Base-by-base conservation (phyloP, 1,284 basidiomycete genomes). In the Malassezia nana region DNA sequence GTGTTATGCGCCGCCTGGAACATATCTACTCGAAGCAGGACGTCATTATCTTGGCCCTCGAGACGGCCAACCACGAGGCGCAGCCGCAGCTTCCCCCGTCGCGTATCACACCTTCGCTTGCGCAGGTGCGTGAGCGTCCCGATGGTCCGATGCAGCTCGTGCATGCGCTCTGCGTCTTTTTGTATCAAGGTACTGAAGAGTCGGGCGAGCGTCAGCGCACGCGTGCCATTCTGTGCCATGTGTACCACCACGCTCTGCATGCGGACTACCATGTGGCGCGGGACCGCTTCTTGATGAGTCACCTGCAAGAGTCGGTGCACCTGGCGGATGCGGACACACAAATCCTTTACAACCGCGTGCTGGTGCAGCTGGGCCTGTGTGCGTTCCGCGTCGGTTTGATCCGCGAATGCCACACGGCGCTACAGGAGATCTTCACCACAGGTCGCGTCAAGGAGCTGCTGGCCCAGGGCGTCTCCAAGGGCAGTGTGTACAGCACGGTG, bases 261-360 rank as follows among this genome's bases (percentile, higher is more conserved):
- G 94, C 92, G 70, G 86, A 95, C 74, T 98, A 91, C 79, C 83
- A 95, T 79, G 88, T 87, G 39, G 89, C 94, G 7, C 87, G 94
- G 33, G 94, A 99, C 78, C 91, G 98, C 86, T 79, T 99, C 46
- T 79, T 98, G 62, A 98, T 98, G 94, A 95, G 89, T 12, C 94
- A 98, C 76, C 81, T 98, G 43, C 92, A 98, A 76, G 92, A 96
- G 75, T 87, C 88, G 1, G 86, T 98, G 66, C 84, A 89, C 72
- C 87, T 88, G 39, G 89, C 92, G 59, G 94, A 98, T 70, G 90
- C 96, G 50, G 84, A 85, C 20, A 98, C 94, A 0, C 94, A 99
- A 78, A 96, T 98, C 69, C 79, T 98, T 43, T 98, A 94, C 80
- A 98, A 99, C 77, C 86, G 94, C 39, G 89, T 90, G 8, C 84